phyloP scores from a whole-genome alignment of 148 eudicot genomes.

The Suaeda aralocaspica region DNA sequence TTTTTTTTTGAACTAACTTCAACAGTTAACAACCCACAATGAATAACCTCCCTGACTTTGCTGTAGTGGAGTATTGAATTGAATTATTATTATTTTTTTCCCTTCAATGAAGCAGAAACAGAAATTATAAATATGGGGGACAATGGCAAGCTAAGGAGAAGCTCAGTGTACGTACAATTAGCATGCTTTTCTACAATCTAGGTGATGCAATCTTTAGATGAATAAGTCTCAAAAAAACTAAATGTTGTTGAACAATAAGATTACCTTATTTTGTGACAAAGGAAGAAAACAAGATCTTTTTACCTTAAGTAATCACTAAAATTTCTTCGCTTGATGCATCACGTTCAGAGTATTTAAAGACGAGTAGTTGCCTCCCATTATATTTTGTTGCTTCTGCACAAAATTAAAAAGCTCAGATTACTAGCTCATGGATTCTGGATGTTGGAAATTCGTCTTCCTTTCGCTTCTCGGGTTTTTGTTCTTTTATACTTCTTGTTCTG shows the following conservation, averaged over 20 bases:
- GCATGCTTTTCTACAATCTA: conserved; percentile 30
- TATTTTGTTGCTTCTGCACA: conserved; percentile 19
- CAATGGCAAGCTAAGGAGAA: too few relatives aligned
- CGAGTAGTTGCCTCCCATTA: conserved; percentile 21
- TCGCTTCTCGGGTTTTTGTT: conserved; percentile 21
- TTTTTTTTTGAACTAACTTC: conserved; percentile 16
- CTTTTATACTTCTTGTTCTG: conserved; percentile 28
- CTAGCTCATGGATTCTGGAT: conserved; percentile 28
- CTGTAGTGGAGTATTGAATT: conserved; percentile 14
- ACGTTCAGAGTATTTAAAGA: conserved; percentile 26
- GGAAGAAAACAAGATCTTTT: conserved; percentile 20
- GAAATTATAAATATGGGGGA: conserved; percentile 22
- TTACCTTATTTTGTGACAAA: conserved; percentile 11
- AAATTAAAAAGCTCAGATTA: conserved; percentile 6
- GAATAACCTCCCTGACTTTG: conserved; percentile 24
- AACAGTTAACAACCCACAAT: conserved; percentile 27
- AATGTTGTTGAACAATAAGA: conserved; percentile 30
- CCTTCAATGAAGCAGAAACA: not conserved
- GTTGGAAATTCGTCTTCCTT: conserved; percentile 21
- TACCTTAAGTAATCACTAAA: conserved; percentile 19
- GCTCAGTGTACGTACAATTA: conserved; percentile 18
- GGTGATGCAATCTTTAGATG: conserved; percentile 35
- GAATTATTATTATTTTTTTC: too few relatives aligned
- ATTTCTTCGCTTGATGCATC: conserved; percentile 15
- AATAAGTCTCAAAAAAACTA: conserved; percentile 9